Base-by-base conservation (phyloP, 345 rosid species). In the Pistacia atlantica region DNA sequence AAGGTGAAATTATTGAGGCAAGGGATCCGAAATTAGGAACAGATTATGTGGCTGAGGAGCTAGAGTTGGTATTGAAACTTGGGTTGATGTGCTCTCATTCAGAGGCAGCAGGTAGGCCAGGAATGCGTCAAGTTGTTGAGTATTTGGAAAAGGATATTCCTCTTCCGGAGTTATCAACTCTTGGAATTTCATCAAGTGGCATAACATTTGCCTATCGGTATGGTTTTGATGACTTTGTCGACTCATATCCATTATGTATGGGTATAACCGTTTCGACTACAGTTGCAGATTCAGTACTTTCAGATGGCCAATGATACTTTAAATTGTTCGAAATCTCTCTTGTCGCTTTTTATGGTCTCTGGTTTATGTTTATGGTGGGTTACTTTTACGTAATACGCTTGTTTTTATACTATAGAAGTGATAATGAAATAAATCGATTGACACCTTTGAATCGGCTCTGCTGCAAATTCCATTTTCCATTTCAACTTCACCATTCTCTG, bases 31-130 rank as follows among this genome's bases (percentile, higher is more conserved):
- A 75, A n/a, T 37, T 88, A 55, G 89, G 82, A 8, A 45, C 76
- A 17, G 84, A 83, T 14, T 83, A 64, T 52, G 78, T 73, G 25
- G 81, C 68, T 2, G 81, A 84, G 72, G 91, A 91, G 75, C 62
- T 90, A 55, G 87, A 83, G 51, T 69, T 87, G 82, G 92, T 86
- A 18, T 73, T 90, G 69, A 84, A 84, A 73, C 89, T 91, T 1
- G 93, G 96, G 7, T 65, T 91, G 81, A 17, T 87, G 62, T 91
- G 96, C 75, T 87, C 92, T 1, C 86, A 87, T n/a, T 71, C 85
- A 0, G 76, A 82, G 0, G 87, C 93, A 22, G 67, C 67, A 8
- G 76, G 73, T 9, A 88, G 93, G 73, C 93, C 91, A 12, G 85
- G 78, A 45, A 91, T 89, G 93, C 86, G 90, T 65, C 89, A 87